Base-by-base conservation (phyloP, 768 basidiomycete genomes). In the Dioszegia aurantiaca region DNA sequence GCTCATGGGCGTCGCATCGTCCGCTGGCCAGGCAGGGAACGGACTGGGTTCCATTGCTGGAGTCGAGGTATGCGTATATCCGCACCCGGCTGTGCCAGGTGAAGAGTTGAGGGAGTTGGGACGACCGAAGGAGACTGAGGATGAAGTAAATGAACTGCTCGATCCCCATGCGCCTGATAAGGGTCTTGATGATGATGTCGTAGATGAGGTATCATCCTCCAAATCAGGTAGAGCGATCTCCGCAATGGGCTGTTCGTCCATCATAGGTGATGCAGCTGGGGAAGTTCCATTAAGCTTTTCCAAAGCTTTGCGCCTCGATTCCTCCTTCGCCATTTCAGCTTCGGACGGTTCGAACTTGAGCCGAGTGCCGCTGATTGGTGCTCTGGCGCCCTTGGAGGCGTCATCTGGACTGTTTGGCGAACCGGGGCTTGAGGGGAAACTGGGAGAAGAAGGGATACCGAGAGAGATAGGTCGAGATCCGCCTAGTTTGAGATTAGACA, bases 291-390 rank as follows among this genome's bases (percentile, higher is more conserved):
- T 72, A 10, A 72, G 62, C 42, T 67, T 65, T 30, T 72, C 68
- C 28, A 72, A 54, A 16, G 70, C 68, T 48, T 67, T 69, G 4
- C 68, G 58, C 24, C 70, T 49, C 10, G 57, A 69, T 40, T 69
- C 70, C 23, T 69, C 61, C 41, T 63, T 65, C 36, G 64, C 63
- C 58, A 62, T 70, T 37, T 73, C 68, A 10, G 71, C 71, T 51
- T 73, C 71, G 28, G 59, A 62, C 1, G 71, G 71, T 33, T 67
- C 71, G 31, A 73, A 73, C 56, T 68, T 70, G 11, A 73, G 58
- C 40, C 61, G 26, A 14, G 65, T 63, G 19, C 66, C 68, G 14
- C 37, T 59, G 30, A 65, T 30, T 16, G 37, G 14, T 11, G 33
- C 17, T 5, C 55, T n/a, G 47, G 53, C 28, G 23, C 42, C 39